These are phyloP conservation scores for Takakia lepidozioides DNA, from an alignment of 225 moss, liverwort and hornwort genomes.

Conservation along the genomic window DNA sequence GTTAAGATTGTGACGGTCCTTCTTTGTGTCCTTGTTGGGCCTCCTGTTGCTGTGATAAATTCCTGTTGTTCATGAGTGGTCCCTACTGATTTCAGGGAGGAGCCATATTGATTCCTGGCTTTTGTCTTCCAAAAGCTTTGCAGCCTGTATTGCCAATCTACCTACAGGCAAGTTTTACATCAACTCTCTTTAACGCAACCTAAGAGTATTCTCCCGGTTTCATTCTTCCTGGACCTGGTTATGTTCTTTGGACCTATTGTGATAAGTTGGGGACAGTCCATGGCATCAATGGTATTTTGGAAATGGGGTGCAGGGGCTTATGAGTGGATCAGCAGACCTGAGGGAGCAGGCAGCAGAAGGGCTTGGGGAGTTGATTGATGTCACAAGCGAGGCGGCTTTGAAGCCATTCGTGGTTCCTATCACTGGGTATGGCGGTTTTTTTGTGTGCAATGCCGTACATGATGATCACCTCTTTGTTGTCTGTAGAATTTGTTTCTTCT, in stretches of 20 bases:
- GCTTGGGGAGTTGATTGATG: conserved; percentile 92
- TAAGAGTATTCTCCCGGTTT: no score
- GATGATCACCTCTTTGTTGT: no score
- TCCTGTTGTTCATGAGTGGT: conserved; percentile 2
- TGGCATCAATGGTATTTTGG: no score
- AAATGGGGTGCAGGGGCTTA: conserved; percentile 56
- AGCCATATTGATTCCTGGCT: conserved; percentile 76
- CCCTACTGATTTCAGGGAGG: no score
- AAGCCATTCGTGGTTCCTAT: conserved; percentile 85
- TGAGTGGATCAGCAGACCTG: conserved; percentile 91
- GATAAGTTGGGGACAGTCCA: no score
- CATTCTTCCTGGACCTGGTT: conserved; percentile 1
- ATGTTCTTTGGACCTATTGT: no score
- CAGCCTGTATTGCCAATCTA: conserved; percentile 83
- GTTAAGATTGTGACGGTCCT: no score
- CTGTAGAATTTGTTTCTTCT: no score
- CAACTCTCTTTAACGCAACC: no score
- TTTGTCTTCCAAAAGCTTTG: conserved; percentile 86
- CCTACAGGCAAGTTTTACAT: conserved; percentile 60
- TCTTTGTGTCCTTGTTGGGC: no score
- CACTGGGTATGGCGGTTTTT: conserved; percentile 85
- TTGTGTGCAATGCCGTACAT: no score
- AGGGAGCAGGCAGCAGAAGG: conserved; percentile 99
- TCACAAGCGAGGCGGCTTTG: conserved; percentile 81
- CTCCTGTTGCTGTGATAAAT: no score